Evolutionary conservation across 2,329 filamentous ascomycete species (phyloP).

Genomic region (Monilinia laxa): DNA sequence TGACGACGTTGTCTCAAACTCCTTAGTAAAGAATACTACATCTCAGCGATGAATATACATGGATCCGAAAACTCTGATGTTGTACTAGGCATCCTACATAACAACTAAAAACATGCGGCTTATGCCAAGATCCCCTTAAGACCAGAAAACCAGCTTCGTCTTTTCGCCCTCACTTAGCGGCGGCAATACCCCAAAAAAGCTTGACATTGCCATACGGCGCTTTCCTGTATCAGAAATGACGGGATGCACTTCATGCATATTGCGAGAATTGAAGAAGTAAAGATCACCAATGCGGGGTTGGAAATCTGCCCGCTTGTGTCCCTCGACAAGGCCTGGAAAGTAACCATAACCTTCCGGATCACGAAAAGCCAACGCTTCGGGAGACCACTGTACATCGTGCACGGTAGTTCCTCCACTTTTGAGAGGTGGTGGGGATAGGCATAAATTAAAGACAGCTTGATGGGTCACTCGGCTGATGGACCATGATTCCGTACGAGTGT

Average conservation of each 20-base stretch:
- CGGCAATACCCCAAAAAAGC: slow-evolving; percentile 16
- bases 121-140: not conserved
- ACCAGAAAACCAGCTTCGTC: slow-evolving; percentile 19
- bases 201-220: slow-evolving; percentile 11
- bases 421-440: not conserved
- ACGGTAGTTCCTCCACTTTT: slow-evolving; percentile 15
- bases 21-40: not conserved
- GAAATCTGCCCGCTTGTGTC: not conserved
- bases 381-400: slow-evolving; percentile 11
- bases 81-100: not conserved
- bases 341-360: slow-evolving; percentile 19
- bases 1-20: not conserved
- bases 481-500: slow-evolving; percentile 27
- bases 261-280: slow-evolving; percentile 18
- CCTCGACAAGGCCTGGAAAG: slow-evolving; percentile 8
- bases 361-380: slow-evolving; percentile 9
- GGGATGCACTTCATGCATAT: slow-evolving; percentile 17
- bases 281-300: slow-evolving; percentile 11
- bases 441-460: slow-evolving; percentile 15
- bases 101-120: not conserved
- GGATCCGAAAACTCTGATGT: not conserved
- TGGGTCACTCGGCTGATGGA: slow-evolving; percentile 20
- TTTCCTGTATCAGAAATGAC: not conserved
- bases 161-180: slow-evolving; percentile 3
- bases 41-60: not conserved